A percentile compares a stretch with the other conserved stretches of the same genome.
These are phyloP conservation scores for Sclerotiophoma versabilis DNA, from an alignment of 2,329 filamentous ascomycete genomes.

Conservation along the genomic window DNA sequence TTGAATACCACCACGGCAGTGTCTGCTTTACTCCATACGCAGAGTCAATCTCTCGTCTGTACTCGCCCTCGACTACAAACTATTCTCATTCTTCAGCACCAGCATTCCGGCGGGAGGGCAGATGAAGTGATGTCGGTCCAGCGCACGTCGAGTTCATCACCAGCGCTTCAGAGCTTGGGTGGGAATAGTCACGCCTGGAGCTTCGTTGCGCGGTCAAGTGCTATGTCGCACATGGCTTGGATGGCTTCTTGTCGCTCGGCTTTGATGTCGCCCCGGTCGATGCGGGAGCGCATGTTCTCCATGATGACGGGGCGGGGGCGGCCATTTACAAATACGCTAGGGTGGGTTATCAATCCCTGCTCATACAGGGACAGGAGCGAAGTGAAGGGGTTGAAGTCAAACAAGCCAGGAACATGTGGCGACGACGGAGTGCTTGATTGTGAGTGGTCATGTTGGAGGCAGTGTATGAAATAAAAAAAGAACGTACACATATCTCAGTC, in stretches of 20 bases:
- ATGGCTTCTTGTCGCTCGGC: conserved; percentile 77
- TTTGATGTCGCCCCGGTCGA: conserved; percentile 69
- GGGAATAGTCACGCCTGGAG: conserved; percentile 22
- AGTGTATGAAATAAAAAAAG: background rate
- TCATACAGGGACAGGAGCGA: background rate
- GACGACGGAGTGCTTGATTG: too few relatives aligned
- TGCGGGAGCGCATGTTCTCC: conserved; percentile 79
- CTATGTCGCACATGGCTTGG: conserved; percentile 92
- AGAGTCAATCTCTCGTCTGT: too few relatives aligned
- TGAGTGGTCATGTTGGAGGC: too few relatives aligned
- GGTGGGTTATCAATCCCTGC: background rate
- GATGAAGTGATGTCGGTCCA: too few relatives aligned
- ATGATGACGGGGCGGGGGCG: conserved; percentile 76
- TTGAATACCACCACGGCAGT: too few relatives aligned
- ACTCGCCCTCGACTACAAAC: too few relatives aligned
- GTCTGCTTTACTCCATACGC: too few relatives aligned
- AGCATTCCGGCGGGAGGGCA: too few relatives aligned
- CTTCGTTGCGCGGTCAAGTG: conserved; percentile 77
- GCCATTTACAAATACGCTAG: conserved; percentile 84
- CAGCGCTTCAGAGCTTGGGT: background rate
- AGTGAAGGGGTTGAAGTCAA: background rate
- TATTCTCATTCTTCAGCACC: too few relatives aligned
- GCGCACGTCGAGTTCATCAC: too few relatives aligned
- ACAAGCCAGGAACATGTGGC: too few relatives aligned
- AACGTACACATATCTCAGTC: conserved; percentile 76